These are phyloP conservation scores for Coemansia reversa DNA, from an alignment of 192 early-diverging fungal species.

Conservation along the genomic window DNA sequence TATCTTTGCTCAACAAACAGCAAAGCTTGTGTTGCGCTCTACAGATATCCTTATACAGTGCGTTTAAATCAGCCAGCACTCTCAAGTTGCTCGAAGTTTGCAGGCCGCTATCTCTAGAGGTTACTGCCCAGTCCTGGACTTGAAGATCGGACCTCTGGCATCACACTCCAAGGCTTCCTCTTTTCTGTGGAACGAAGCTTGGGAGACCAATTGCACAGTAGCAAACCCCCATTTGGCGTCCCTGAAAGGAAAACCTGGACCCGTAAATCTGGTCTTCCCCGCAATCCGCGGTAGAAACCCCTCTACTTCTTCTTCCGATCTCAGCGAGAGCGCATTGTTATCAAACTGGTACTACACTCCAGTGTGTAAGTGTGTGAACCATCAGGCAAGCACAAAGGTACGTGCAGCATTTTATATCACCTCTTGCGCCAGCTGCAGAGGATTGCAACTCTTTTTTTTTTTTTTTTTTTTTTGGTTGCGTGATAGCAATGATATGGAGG, in stretches of 20 bases:
- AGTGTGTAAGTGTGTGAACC: neutral
- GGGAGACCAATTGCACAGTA: neutral
- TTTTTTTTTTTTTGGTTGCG: neutral
- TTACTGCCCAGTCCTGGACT: neutral
- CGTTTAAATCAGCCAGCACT: neutral
- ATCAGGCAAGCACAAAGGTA: neutral
- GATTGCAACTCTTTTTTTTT: neutral
- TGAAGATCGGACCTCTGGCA: neutral
- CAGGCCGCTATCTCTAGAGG: neutral
- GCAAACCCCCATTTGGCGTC: neutral
- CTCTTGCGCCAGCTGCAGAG: neutral
- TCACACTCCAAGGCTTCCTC: neutral
- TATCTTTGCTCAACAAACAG: slow-evolving; percentile 9
- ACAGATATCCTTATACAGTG: neutral
- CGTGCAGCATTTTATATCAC: neutral
- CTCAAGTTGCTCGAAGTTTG: neutral
- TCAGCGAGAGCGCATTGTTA: neutral
- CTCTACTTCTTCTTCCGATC: neutral
- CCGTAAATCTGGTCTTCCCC: neutral
- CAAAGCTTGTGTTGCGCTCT: neutral
- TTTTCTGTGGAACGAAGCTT: neutral
- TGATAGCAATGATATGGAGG: neutral
- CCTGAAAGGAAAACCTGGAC: neutral
- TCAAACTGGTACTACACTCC: neutral
- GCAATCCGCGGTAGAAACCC: neutral